Percentiles rank a stretch among this genome's conserved stretches.
These are phyloP conservation scores for Candida verbasci DNA, from an alignment of 805 yeast species.

Conservation along the genomic window DNA sequence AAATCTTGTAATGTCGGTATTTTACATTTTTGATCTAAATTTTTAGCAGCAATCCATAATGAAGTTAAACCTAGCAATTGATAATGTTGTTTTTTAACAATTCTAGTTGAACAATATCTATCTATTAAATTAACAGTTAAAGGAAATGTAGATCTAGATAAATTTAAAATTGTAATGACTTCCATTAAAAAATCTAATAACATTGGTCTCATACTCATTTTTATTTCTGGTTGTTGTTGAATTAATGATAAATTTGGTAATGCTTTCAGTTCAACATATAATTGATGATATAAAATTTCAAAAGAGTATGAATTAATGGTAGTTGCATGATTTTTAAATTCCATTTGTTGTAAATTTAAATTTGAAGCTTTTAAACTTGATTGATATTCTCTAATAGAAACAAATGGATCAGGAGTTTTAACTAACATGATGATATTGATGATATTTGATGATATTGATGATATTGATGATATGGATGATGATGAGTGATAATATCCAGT, in stretches of 20 bases:
- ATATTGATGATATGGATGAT: too few species aligned
- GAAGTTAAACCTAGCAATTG: constrained; percentile 41
- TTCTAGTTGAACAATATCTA: constrained; percentile 40
- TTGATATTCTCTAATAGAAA: constrained; percentile 27
- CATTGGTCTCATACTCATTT: constrained; percentile 40
- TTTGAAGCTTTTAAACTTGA: constrained; percentile 35
- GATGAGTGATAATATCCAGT: constrained; percentile 2
- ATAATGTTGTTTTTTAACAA: constrained; percentile 43
- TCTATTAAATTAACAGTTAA: constrained; percentile 42
- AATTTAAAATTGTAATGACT: constrained; percentile 36
- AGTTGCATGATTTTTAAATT: constrained; percentile 41
- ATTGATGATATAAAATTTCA: constrained; percentile 36
- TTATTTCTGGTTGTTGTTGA: constrained; percentile 45
- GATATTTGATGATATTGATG: not conserved
- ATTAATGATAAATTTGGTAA: constrained; percentile 31
- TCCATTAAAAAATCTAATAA: constrained; percentile 42
- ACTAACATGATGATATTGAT: constrained; percentile 5
- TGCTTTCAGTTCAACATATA: constrained; percentile 23
- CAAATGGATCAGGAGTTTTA: constrained; percentile 26
- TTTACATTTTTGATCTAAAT: constrained; percentile 52
- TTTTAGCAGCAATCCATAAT: constrained; percentile 42
- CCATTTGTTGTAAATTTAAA: constrained; percentile 42
- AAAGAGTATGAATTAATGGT: constrained; percentile 42
- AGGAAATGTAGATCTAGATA: constrained; percentile 39
- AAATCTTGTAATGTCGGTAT: constrained; percentile 52